Conservation (phyloP, 179 eudicot species). For the Nepenthes alata region DNA sequence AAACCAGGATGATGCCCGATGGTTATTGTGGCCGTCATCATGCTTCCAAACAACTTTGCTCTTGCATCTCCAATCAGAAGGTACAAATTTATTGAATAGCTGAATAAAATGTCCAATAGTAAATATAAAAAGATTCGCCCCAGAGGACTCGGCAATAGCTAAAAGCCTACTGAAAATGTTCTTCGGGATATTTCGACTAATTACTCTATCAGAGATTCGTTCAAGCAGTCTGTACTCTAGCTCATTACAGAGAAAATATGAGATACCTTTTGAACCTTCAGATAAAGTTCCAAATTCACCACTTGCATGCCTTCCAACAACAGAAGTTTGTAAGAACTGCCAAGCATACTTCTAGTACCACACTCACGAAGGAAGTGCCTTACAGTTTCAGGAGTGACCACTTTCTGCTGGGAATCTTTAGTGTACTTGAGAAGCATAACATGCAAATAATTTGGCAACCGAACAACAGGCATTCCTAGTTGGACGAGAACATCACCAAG, state of each 20-base stretch:
- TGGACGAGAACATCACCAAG: constrained; percentile 65
- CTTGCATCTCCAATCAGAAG: constrained; percentile 74
- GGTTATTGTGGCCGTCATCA: constrained; percentile 21
- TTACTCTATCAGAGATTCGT: constrained; percentile 54
- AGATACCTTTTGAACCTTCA: constrained; percentile 43
- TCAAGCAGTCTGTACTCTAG: constrained; percentile 67
- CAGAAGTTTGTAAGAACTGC: constrained; percentile 49
- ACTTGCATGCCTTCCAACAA: constrained; percentile 58
- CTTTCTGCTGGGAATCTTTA: constrained; percentile 41
- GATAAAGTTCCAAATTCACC: constrained; percentile 68
- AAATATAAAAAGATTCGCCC: constrained; percentile 58
- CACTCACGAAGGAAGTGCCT: constrained; percentile 55
- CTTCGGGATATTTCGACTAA: constrained; percentile 53
- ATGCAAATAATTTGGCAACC: constrained; percentile 47
- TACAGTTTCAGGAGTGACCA: constrained; percentile 82
- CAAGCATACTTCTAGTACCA: constrained; percentile 25
- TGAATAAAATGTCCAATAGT: constrained; percentile 44
- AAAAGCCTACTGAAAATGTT: constrained; percentile 43
- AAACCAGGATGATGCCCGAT: constrained; percentile 74
- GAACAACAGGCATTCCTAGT: constrained; percentile 76
- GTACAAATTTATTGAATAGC: constrained; percentile 60
- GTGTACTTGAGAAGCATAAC: constrained; percentile 58
- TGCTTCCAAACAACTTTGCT: constrained; percentile 65
- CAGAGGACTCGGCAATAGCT: constrained; percentile 66
- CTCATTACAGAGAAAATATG: constrained; percentile 69